Base-by-base conservation (phyloP, 192 early-diverging fungal genomes). In the Coemansia sp. region DNA sequence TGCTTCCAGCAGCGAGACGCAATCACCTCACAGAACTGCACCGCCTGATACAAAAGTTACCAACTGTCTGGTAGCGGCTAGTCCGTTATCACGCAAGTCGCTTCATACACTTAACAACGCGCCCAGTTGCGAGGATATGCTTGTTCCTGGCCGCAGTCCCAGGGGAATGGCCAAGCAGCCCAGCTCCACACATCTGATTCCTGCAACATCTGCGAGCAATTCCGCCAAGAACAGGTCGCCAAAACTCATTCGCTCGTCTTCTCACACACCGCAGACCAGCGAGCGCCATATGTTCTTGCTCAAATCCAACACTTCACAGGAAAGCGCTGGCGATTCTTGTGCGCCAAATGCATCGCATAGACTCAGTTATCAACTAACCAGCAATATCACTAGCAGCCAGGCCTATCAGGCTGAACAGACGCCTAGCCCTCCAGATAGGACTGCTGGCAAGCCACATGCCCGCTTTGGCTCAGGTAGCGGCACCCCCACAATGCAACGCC, bases 81-180 rank as follows among this genome's bases (percentile, higher is more conserved):
- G 78, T 50, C 78, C 78, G 19, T 36, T 81, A 52, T 81, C 70
- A 27, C 78, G 78, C 51, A 75, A 70, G 42, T 72, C 78, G 31
- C 70, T 71, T 67, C 64, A 71, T 17, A 50, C 68, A 39, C 72
- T 80, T 14, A 66, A 59, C 53, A 58, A 68, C 1, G 39, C 56
- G 1, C 53, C 68, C 9, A 71, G 68, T 53, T 39, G 58, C 52
- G 77, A 71, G 10, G 32, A 59, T 32, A 53, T 61, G 54, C 24
- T 2, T n/a, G 39, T 52, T 5, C 25, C 51, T 30, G 31, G 21
- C 2, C 39, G 21, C 42, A 51, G 39, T 14, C 51, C 65, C 3
- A 64, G 55, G 64, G 51, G 39, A 10, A 36, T 46, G 59, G 59
- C 25, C 24, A 67, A 60, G 51, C 51, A 54, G 56, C 64, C 39